Percentiles rank a stretch among this genome's conserved stretches.
Conservation (phyloP, 1,284 basidiomycete genomes). For the Ustilago hordei region DNA sequence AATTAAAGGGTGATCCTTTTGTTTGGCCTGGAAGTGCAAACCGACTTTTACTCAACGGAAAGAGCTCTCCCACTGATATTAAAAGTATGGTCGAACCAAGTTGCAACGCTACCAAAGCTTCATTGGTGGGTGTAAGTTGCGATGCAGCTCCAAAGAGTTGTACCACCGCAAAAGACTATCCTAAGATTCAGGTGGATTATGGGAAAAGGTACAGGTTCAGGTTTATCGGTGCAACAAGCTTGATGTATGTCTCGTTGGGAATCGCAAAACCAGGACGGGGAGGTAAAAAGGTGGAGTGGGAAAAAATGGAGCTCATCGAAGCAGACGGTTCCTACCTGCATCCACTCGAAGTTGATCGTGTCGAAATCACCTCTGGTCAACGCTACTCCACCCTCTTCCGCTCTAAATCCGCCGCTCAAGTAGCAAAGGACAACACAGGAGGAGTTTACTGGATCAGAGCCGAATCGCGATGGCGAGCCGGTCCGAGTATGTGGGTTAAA, state of each 20-base stretch:
- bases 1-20: conserved; percentile 49
- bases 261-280: conserved; percentile 20
- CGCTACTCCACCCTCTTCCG: conserved; percentile 52
- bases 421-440: conserved; percentile 29
- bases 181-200: conserved; percentile 48
- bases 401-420: conserved; percentile 19
- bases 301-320: conserved; percentile 51
- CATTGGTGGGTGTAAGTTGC: conserved; percentile 6
- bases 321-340: conserved; percentile 58
- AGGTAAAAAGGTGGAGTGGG: neutral
- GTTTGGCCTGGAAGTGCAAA: conserved; percentile 56
- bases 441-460: conserved; percentile 55
- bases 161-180: neutral
- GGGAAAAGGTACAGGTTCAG: conserved; percentile 48
- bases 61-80: neutral
- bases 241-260: conserved; percentile 37
- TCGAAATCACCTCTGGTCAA: conserved; percentile 58
- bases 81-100: neutral
- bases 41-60: conserved; percentile 56
- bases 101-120: conserved; percentile 43
- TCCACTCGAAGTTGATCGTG: conserved; percentile 16
- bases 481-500: conserved; percentile 42
- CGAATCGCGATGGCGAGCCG: conserved; percentile 46
- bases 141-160: conserved; percentile 7
- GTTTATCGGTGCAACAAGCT: conserved; percentile 35